Evolutionary conservation across 768 basidiomycete genomes (phyloP).

Genomic region (Trametes villosa): DNA sequence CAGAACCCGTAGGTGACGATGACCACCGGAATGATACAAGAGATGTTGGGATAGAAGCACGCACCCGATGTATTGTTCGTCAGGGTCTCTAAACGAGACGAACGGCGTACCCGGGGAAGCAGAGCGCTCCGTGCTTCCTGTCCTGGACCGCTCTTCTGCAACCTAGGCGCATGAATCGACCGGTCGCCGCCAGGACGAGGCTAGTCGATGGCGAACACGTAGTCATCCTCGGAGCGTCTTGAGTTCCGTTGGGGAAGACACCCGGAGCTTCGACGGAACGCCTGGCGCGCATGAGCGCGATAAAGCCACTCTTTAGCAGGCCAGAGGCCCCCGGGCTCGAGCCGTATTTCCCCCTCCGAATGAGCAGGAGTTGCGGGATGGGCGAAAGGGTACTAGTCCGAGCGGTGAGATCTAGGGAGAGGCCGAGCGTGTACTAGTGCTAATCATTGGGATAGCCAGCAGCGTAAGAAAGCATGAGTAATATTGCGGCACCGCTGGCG

Average conservation of each 20-base stretch:
- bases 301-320: constrained; percentile 35
- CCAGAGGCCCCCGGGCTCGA: constrained; percentile 26
- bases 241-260: constrained; percentile 28
- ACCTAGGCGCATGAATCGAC: constrained; percentile 13
- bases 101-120: constrained; percentile 7
- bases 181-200: constrained; percentile 30
- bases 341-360: constrained; percentile 50
- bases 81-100: constrained; percentile 18
- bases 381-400: constrained; percentile 50
- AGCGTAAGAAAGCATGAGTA: neutral
- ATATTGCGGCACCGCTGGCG: too few species aligned
- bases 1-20: too few species aligned
- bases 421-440: too few species aligned
- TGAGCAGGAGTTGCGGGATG: constrained; percentile 68
- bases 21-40: neutral
- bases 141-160: constrained; percentile 14
- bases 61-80: constrained; percentile 11
- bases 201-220: constrained; percentile 35
- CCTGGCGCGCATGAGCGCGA: constrained; percentile 54
- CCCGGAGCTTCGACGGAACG: constrained; percentile 54
- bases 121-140: constrained; percentile 5
- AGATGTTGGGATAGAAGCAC: neutral
- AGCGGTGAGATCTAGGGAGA: constrained; percentile 33
- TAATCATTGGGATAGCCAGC: too few species aligned
- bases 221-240: constrained; percentile 37